Base-by-base conservation (phyloP, 2,329 filamentous ascomycete species). In the Stromatinia cepivora region DNA sequence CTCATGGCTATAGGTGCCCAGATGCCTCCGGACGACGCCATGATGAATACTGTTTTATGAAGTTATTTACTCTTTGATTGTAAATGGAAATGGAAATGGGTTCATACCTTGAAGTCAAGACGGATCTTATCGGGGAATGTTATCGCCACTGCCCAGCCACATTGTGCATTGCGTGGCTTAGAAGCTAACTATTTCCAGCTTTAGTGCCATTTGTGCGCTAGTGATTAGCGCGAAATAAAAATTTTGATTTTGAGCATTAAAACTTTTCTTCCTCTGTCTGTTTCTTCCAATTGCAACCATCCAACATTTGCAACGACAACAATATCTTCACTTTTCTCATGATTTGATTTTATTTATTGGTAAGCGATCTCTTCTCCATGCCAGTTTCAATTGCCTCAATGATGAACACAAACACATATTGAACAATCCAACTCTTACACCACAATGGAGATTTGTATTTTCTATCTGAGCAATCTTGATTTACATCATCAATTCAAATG, bases 361-460 rank as follows among this genome's bases (percentile, higher is more conserved):
- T 75, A 74, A 72, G 72, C 59, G 54, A 22, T 56, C 22, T 15
- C 15, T 57, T 20, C 34, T 61, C 25, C 63, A 69, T 57, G n/a
- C 70, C 66, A 71, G 31, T 22, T 68, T 61, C 64, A 67, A 58
- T 65, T 68, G 71, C 71, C 73, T 71, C 73, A 74, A 77, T 80
- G 79, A 81, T 80, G 80, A 81, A 76, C 79, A 66, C 72, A 77
- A 74, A 76, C 75, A 76, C 69, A 75, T 63, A 72, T 73, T 76
- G 80, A 81, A 81, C 79, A 81, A 81, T 81, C 79, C 80, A 81
- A 81, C 79, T 80, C 80, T 79, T 81, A 81, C 77, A 75, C 70
- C 54, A 70, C 66, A 71, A 77, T 78, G 76, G 76, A 76, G 77
- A 79, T 75, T 76, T 72, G 72, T 77, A 75, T 73, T 72, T 78